Conservation (phyloP, 257 asterid species). For the Solanum ossicruentum region DNA sequence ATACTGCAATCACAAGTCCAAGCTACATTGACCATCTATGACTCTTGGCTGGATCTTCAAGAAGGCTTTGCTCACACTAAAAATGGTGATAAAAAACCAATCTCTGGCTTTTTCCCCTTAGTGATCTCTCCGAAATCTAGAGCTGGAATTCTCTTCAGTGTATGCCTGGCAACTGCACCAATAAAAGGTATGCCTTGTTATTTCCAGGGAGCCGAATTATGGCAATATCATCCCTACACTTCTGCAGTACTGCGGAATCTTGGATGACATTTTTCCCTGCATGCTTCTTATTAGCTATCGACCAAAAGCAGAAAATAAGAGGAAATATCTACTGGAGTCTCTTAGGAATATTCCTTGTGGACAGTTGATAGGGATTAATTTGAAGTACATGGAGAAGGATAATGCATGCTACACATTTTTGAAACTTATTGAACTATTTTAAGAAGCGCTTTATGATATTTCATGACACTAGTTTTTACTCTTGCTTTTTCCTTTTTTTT, state of each 20-base stretch:
- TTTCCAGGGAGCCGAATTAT: background rate
- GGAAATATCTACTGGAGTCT: background rate
- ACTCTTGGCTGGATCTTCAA: slow-evolving; percentile 95
- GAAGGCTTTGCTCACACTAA: slow-evolving; percentile 78
- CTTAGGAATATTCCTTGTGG: background rate
- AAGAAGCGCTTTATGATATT: background rate
- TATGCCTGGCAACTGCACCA: slow-evolving; percentile 38
- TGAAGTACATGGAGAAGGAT: background rate
- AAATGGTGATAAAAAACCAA: slow-evolving; percentile 60
- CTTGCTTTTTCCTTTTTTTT: background rate
- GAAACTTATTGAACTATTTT: background rate
- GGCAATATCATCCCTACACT: background rate
- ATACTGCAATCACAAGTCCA: slow-evolving; percentile 90
- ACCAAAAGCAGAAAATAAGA: background rate
- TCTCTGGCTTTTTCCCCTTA: slow-evolving; percentile 69
- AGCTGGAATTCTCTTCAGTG: slow-evolving; percentile 77
- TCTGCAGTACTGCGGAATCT: background rate
- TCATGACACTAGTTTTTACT: background rate
- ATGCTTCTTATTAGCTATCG: background rate
- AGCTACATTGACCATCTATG: slow-evolving; percentile 68
- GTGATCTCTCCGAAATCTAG: slow-evolving; percentile 67
- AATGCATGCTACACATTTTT: background rate
- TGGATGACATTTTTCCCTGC: background rate
- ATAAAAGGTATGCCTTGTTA: slow-evolving; percentile 27
- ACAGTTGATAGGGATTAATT: background rate